phyloP scores from a whole-genome alignment of 2,329 filamentous ascomycete genomes.

The Metarhizium robertsii region DNA sequence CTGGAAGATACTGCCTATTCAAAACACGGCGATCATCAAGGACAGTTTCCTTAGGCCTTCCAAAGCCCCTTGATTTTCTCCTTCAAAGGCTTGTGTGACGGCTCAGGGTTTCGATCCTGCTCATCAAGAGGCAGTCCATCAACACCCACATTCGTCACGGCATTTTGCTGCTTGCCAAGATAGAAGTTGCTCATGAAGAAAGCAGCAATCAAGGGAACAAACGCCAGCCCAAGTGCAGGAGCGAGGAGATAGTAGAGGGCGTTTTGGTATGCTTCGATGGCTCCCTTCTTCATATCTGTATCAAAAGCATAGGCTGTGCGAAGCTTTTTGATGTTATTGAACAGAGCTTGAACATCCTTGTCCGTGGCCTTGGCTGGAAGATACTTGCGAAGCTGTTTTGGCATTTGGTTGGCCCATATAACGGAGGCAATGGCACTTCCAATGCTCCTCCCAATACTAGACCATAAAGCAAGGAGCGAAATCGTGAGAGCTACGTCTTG shows the following conservation, averaged over 20 bases:
- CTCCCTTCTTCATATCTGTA: neutral
- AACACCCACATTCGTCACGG: neutral
- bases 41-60: neutral
- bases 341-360: constrained; percentile 16
- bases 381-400: constrained; percentile 13
- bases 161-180: neutral
- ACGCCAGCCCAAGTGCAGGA: neutral
- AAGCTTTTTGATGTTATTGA: constrained; percentile 19
- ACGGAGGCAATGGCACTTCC: constrained; percentile 24
- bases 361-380: constrained; percentile 14
- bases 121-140: neutral
- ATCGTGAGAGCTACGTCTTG: constrained; percentile 26
- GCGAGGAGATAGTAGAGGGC: neutral
- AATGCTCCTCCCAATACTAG: constrained; percentile 24
- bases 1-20: too few relatives aligned
- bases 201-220: neutral
- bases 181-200: neutral
- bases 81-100: neutral
- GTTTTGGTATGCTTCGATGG: neutral
- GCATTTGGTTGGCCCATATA: constrained; percentile 26
- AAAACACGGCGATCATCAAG: too few relatives aligned
- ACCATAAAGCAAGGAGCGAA: constrained; percentile 25
- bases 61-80: neutral
- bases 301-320: neutral
- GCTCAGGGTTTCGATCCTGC: neutral